phyloP scores from a whole-genome alignment of 2,329 filamentous ascomycete genomes.

The Claviceps paspali region DNA sequence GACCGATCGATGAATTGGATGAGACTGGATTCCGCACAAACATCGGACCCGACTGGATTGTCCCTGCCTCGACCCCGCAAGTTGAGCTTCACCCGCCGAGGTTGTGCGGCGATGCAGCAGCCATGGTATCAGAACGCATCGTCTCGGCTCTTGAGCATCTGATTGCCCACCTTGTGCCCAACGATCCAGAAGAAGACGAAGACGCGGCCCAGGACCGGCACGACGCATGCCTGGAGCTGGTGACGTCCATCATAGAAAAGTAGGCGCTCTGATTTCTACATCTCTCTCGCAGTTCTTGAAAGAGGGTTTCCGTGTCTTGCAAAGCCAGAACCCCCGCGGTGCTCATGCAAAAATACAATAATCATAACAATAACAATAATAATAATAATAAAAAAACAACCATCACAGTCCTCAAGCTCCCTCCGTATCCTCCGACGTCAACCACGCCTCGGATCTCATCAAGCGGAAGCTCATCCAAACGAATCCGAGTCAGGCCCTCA shows the following conservation, averaged over 20 bases:
- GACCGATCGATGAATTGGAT: no score
- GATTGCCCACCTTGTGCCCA: constrained; percentile 57
- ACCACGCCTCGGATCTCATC: constrained; percentile 86
- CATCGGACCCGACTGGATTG: no score
- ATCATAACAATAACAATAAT: no score
- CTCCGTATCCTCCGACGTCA: constrained; percentile 54
- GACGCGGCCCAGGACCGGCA: constrained; percentile 53
- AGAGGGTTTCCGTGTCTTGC: no score
- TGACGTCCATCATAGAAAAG: constrained; percentile 37
- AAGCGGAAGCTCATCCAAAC: constrained; percentile 72
- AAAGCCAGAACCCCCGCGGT: no score
- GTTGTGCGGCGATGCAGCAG: constrained; percentile 31
- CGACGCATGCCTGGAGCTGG: constrained; percentile 41
- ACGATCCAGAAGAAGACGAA: constrained; percentile 49
- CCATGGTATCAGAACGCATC: constrained; percentile 52
- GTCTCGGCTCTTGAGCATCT: constrained; percentile 66
- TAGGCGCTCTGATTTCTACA: constrained; percentile 16
- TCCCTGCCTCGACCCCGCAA: no score
- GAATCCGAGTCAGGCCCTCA: constrained; percentile 62
- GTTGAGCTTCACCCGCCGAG: background rate
- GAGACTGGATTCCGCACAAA: no score
- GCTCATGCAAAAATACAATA: background rate
- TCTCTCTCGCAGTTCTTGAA: no score
- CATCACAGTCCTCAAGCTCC: constrained; percentile 31
- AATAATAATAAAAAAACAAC: no score